A percentile compares a stretch with the other conserved stretches of the same genome.
Evolutionary conservation across 2,329 filamentous ascomycete genomes (phyloP).

Genomic region (Simplicillium sp.): DNA sequence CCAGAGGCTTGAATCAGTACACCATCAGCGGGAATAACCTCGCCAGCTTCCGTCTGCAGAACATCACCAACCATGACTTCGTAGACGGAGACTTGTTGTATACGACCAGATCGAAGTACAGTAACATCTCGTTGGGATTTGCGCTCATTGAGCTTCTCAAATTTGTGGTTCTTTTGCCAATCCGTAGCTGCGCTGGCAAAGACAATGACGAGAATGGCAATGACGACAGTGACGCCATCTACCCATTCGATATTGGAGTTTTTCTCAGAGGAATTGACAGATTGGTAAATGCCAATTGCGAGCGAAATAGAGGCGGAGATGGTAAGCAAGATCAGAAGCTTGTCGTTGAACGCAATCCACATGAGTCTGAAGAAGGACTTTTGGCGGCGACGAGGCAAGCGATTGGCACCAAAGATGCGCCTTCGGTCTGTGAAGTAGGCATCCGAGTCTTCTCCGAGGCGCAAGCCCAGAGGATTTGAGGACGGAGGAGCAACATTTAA

Average conservation of each 20-base stretch:
- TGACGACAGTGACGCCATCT: conserved; percentile 70
- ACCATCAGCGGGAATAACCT: conserved; percentile 64
- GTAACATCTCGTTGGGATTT: conserved; percentile 70
- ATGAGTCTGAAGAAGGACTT: conserved; percentile 58
- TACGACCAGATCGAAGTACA: conserved; percentile 64
- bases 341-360: conserved; percentile 79
- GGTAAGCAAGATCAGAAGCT: conserved; percentile 63
- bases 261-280: conserved; percentile 42
- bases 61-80: conserved; percentile 68
- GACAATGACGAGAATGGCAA: conserved; percentile 68
- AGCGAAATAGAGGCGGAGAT: conserved; percentile 65
- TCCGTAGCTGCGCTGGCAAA: conserved; percentile 71
- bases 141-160: conserved; percentile 71
- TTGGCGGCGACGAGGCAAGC: conserved; percentile 45
- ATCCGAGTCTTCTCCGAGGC: conserved; percentile 16
- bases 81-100: conserved; percentile 58
- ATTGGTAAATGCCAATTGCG: conserved; percentile 66
- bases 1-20: conserved; percentile 57
- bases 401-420: conserved; percentile 60
- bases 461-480: conserved; percentile 17
- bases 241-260: conserved; percentile 64
- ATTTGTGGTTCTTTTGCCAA: conserved; percentile 74
- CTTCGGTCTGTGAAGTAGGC: conserved; percentile 45
- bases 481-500: conserved; percentile 8
- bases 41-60: conserved; percentile 63